phyloP scores from a whole-genome alignment of 768 basidiomycete genomes.

The Tylopilus plumbeoviolaceoides region DNA sequence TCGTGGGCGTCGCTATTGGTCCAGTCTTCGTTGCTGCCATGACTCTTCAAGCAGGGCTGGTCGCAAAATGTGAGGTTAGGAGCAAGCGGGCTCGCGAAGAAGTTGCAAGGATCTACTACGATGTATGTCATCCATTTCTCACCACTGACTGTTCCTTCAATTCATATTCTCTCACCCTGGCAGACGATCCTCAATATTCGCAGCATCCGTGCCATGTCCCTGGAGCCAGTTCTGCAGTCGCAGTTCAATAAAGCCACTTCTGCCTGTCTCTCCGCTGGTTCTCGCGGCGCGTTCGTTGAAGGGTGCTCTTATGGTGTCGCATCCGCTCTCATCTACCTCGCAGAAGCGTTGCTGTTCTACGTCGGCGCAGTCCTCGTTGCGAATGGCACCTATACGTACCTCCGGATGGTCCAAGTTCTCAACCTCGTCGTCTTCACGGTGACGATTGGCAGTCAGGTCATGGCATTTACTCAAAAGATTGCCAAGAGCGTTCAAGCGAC shows the following conservation, averaged over 20 bases:
- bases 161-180: slow-evolving; percentile 1
- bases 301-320: slow-evolving; percentile 82
- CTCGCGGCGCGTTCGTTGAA: slow-evolving; percentile 80
- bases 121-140: slow-evolving; percentile 43
- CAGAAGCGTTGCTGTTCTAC: slow-evolving; percentile 89
- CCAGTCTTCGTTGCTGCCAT: slow-evolving; percentile 79
- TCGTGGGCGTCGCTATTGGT: slow-evolving; percentile 83
- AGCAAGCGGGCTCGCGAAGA: slow-evolving; percentile 89
- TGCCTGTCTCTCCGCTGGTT: slow-evolving; percentile 60
- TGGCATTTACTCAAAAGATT: slow-evolving; percentile 85
- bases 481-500: slow-evolving; percentile 87
- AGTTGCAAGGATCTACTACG: slow-evolving; percentile 80
- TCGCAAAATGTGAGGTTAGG: slow-evolving; percentile 64
- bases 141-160: neutral
- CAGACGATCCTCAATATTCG: slow-evolving; percentile 80
- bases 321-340: slow-evolving; percentile 80
- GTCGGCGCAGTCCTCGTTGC: slow-evolving; percentile 85
- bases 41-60: slow-evolving; percentile 68
- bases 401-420: slow-evolving; percentile 86
- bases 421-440: slow-evolving; percentile 92
- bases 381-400: slow-evolving; percentile 77
- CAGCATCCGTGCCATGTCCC: slow-evolving; percentile 83
- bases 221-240: slow-evolving; percentile 64
- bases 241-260: slow-evolving; percentile 66
- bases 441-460: slow-evolving; percentile 84